A percentile compares a stretch with the other conserved stretches of the same genome.
Conservation (phyloP, 2,329 filamentous ascomycete genomes). For the Periconia sp. region DNA sequence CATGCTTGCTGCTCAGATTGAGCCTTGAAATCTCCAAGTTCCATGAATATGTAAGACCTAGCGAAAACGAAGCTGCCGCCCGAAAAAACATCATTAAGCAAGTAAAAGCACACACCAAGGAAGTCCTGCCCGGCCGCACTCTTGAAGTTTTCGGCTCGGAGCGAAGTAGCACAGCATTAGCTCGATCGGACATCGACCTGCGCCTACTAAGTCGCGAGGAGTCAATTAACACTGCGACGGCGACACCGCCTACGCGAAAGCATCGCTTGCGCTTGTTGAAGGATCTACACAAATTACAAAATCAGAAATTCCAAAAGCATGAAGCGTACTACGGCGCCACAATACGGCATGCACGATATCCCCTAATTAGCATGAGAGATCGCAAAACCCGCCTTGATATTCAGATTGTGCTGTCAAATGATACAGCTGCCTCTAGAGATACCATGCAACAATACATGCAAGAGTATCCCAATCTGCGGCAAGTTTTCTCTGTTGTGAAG, state of each 20-base stretch:
- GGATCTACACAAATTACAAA: constrained; percentile 13
- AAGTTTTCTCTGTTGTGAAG: constrained; percentile 59
- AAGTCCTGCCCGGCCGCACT: constrained; percentile 25
- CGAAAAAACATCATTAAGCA: constrained; percentile 43
- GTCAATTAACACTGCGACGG: constrained; percentile 5
- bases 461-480: constrained; percentile 56
- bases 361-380: constrained; percentile 54
- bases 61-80: constrained; percentile 48
- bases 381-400: constrained; percentile 55
- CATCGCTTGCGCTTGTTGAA: constrained; percentile 11
- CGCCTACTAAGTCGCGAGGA: constrained; percentile 33
- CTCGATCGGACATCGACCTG: constrained; percentile 63
- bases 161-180: constrained; percentile 57
- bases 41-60: constrained; percentile 44
- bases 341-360: constrained; percentile 41
- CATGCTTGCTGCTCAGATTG: no score
- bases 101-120: constrained; percentile 23
- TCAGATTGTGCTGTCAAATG: constrained; percentile 57
- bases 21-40: constrained; percentile 33
- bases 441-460: constrained; percentile 55
- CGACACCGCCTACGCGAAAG: constrained; percentile 19
- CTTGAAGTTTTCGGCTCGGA: constrained; percentile 61
- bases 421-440: constrained; percentile 48
- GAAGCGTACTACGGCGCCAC: constrained; percentile 19
- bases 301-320: neutral